phyloP scores from a whole-genome alignment of 2,329 filamentous ascomycete genomes.

The Ilyonectria robusta region DNA sequence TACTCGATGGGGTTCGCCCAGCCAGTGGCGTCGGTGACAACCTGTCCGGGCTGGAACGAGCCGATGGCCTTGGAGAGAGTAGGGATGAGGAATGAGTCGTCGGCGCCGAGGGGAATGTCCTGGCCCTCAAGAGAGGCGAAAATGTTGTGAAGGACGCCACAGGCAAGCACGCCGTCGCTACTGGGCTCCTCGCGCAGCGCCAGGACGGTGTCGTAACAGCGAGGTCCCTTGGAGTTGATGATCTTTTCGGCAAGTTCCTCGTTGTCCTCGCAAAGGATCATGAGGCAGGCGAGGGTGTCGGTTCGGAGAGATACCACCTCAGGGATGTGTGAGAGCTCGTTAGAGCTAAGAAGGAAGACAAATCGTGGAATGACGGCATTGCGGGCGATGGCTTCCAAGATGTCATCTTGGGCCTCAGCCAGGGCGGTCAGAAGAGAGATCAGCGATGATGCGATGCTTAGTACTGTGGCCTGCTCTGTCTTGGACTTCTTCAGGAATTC shows the following conservation, averaged over 20 bases:
- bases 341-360: constrained; percentile 67
- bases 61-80: constrained; percentile 54
- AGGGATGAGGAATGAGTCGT: constrained; percentile 54
- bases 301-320: constrained; percentile 59
- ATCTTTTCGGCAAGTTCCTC: constrained; percentile 65
- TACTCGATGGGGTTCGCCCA: constrained; percentile 62
- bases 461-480: constrained; percentile 67
- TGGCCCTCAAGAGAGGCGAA: constrained; percentile 60
- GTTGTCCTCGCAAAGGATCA: constrained; percentile 74
- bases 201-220: constrained; percentile 65
- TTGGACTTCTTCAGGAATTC: constrained; percentile 65
- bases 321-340: constrained; percentile 59
- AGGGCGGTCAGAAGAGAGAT: constrained; percentile 67
- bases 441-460: constrained; percentile 69
- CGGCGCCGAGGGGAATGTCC: constrained; percentile 46
- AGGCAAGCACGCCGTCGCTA: constrained; percentile 68
- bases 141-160: constrained; percentile 74
- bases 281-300: constrained; percentile 68
- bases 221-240: constrained; percentile 62
- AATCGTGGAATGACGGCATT: constrained; percentile 66
- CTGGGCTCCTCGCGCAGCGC: constrained; percentile 63
- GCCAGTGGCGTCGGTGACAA: constrained; percentile 49
- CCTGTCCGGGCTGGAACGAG: constrained; percentile 46
- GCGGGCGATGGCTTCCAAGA: constrained; percentile 67
- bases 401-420: constrained; percentile 72